Percentiles rank a stretch among this genome's conserved stretches.
Conservation (phyloP, 306 rosid species). For the Ceratonia siliqua region DNA sequence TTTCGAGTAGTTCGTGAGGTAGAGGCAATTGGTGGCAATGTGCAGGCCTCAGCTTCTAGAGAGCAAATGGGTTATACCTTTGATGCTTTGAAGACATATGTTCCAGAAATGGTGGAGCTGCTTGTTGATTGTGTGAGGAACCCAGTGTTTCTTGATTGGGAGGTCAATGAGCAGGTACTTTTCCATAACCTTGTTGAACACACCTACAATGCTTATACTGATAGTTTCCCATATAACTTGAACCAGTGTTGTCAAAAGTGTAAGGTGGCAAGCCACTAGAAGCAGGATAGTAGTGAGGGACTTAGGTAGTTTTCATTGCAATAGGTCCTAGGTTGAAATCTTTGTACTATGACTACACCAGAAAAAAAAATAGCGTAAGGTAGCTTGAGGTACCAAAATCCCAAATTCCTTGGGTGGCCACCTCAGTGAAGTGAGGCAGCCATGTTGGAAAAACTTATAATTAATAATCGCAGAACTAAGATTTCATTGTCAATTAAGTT, state of each 20-base stretch:
- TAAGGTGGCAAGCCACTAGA: background rate
- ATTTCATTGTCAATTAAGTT: background rate
- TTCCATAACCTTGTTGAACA: slow-evolving; percentile 9
- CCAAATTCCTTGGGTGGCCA: background rate
- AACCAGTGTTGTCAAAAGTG: slow-evolving; percentile 7
- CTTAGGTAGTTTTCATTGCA: background rate
- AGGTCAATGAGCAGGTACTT: slow-evolving; percentile 86
- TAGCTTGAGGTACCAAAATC: background rate
- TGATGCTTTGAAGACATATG: slow-evolving; percentile 82
- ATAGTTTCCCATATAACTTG: background rate
- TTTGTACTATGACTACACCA: background rate
- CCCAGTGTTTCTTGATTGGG: slow-evolving; percentile 92
- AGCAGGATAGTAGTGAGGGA: background rate
- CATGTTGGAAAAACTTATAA: background rate
- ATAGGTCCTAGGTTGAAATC: background rate
- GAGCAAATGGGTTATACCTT: slow-evolving; percentile 95
- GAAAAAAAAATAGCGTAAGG: background rate
- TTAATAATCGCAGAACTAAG: background rate
- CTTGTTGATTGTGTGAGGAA: slow-evolving; percentile 81
- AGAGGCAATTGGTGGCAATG: slow-evolving; percentile 92
- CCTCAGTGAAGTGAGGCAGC: background rate
- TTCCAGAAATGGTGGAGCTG: slow-evolving; percentile 94
- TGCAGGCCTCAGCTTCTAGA: slow-evolving; percentile 83
- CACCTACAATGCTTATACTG: background rate
- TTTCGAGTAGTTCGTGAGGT: slow-evolving; percentile 85